Base-by-base conservation (phyloP, 106 monocot genomes). In the Apostasia shenzhenica region DNA sequence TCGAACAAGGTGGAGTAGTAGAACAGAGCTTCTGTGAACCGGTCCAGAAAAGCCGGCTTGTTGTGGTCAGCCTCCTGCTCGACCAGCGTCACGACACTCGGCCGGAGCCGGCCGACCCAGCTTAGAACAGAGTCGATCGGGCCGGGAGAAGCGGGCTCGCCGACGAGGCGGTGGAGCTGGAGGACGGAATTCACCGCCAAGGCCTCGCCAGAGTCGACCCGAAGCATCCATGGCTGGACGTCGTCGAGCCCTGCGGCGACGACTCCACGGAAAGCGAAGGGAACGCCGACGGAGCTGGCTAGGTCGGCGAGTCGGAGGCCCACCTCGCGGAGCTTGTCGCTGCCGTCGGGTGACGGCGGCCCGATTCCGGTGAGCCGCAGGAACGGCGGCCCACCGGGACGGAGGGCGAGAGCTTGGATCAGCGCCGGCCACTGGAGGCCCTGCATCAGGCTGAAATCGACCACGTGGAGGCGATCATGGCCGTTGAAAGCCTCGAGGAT, bases 11-110 rank as follows among this genome's bases (percentile, higher is more conserved):
- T 75, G 0, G 88, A 87, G 70, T 85, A 92, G 73, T 92, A 87
- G 80, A 83, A 83, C 26, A 91, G 78, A 4, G 91, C 81, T 54
- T 91, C 82, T 2, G 84, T 91, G 82, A 91, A 87, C 65, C 87
- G 69, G 80, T 91, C 87, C 2, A 84, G 67, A 53, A 91, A 87
- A 3, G 40, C 67, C 1, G 70, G 58, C 10, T 71, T 75, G 76
- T 87, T 91, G 80, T 87, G 91, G 75, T 84, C 77, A 6, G 87
- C 91, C 48, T 91, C 87, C 66, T 84, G 87, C 76, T 91, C 91
- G 13, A 91, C 84, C 45, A 91, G 66, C 0, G 91, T 82, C 39
- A 91, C 70, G 42, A 91, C 76, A 59, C 63, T 75, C n/a, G 91
- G 91, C 8, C 48, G 60, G 11, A 91, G 45, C 2, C 44, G 66